A percentile compares a stretch with the other conserved stretches of the same genome.
These are phyloP conservation scores for Lentinula boryana DNA, from an alignment of 768 basidiomycete species.

Conservation along the genomic window DNA sequence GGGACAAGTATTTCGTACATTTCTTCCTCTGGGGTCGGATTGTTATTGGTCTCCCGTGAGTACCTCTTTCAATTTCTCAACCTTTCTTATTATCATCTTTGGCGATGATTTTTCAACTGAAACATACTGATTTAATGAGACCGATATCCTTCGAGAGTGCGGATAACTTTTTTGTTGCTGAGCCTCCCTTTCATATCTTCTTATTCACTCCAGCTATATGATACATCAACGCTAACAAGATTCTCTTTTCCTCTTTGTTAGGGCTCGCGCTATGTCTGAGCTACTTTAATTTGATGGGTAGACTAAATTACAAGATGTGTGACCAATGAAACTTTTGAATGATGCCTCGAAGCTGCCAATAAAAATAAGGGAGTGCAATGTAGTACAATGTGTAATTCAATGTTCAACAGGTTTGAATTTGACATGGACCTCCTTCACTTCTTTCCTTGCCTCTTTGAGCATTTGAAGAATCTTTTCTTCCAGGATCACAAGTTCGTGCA, in stretches of 20 bases:
- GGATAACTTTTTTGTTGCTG: constrained; percentile 6
- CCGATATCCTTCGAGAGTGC: constrained; percentile 6
- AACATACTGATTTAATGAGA: constrained; percentile 14
- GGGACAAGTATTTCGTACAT: not conserved
- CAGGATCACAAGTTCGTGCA: constrained; percentile 50
- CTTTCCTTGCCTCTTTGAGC: constrained; percentile 52
- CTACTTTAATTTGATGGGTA: not conserved
- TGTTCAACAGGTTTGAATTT: constrained; percentile 45
- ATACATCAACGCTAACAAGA: not conserved
- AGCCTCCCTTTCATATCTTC: constrained; percentile 1
- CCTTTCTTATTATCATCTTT: too few relatives aligned
- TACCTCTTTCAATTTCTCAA: too few relatives aligned
- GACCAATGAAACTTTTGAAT: not conserved
- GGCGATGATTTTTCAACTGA: constrained; percentile 4
- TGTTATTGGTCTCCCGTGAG: too few relatives aligned
- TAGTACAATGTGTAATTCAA: not conserved
- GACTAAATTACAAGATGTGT: not conserved
- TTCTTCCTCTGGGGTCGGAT: too few relatives aligned
- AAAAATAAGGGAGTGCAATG: not conserved
- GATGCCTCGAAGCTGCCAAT: not conserved
- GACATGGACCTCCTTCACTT: constrained; percentile 68
- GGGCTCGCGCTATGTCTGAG: too few relatives aligned
- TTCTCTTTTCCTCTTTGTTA: not conserved
- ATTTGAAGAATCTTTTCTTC: constrained; percentile 55
- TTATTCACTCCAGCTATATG: not conserved